Evolutionary conservation across 139 green algal species (phyloP), one percentile per base, ranked within the genome.

Genomic region (Pseudopediastrum boryanum): DNA sequence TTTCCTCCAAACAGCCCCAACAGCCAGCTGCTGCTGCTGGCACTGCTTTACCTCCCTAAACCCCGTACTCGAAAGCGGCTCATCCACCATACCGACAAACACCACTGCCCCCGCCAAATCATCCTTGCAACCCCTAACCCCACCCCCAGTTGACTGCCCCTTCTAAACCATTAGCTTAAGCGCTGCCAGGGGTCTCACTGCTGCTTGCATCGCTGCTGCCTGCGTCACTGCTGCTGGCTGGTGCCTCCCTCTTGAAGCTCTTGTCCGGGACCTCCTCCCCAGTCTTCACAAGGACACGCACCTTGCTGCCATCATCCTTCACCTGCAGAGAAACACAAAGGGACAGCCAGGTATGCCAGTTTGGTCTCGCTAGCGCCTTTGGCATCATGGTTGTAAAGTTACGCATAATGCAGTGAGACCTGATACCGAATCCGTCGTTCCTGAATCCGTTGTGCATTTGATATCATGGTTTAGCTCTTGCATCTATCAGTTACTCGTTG

Each of bases 211-310:
- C 69, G 29, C 69, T 78, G 71, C 54, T 78, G 70, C 70, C 71
- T 78, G 23, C 67, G 39, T 41, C 38, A 41, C 64, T 71, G 64
- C 33, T 71, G 63, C 31, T 67, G 50, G 16, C 33, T 38, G 29
- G 21, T 38, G 66, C 42, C 43, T 44, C 21, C 41, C 54, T 43
- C 39, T 68, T 31, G 74, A 81, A 74, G 74, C 61, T 65, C 33
- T 41, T 39, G 7, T 81, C 61, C 29, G 64, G 50, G 29, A 96
- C 27, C 23, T 95, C 85, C 83, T 98, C 94, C 16, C 93, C 93
- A 25, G 94, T 98, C 87, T 98, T 98, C 58, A 90, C 82, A 1
- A 98, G 89, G 77, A 89, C 95, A 10, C 94, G 87, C 12, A 97
- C 90, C 84, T 97, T 98, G 59, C 89, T 92, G 48, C 90, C 94